Evolutionary conservation across 139 green algal species (phyloP), one percentile per base, ranked within the genome.

Genomic region (Auxenochlorella pyrenoidosa): DNA sequence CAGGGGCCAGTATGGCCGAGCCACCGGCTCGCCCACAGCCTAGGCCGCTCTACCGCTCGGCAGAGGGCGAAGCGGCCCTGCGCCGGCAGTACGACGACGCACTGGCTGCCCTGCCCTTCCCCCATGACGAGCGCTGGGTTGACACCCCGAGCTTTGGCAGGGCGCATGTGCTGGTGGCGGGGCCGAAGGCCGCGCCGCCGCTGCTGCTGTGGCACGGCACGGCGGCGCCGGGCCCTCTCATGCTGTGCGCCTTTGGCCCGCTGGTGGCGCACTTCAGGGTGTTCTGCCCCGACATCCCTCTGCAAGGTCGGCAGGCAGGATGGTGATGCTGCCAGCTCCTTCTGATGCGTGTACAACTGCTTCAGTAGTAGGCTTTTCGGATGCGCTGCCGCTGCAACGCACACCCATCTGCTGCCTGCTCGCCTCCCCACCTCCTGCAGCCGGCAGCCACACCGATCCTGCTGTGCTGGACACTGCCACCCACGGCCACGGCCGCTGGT

Each of bases 121-220:
- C 44, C 19, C 28, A 38, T 15, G 76, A 82, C 32, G 76, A 82
- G 47, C 76, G 76, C 76, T 66, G 44, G 76, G 76, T 82, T 32
- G 26, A 66, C 21, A 82, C 76, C 18, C 32, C 71, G 44, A 66
- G 30, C 44, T 82, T 44, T 68, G 76, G 76, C 0, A 15, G 44
- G 5, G 76, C 19, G 19, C 44, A 66, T 18, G 76, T 82, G 26
- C 30, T 82, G 44, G 76, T 82, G 76, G 38, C 30, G 13, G 76
- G 76, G 43, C 76, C 76, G 0, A 5, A 32, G 32, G 76, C 24
- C 4, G 76, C 3, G 3, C 76, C 19, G 32, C 44, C 76, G 47
- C 76, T 82, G 76, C 15, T 82, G 76, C 32, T 82, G 76, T 68
- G 47, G 76, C 47, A 68, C 32, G 76, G 76, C n/a, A n/a, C 76